Evolutionary conservation across 2,329 filamentous ascomycete species (phyloP).

Genomic region (Colletotrichum liriopes): DNA sequence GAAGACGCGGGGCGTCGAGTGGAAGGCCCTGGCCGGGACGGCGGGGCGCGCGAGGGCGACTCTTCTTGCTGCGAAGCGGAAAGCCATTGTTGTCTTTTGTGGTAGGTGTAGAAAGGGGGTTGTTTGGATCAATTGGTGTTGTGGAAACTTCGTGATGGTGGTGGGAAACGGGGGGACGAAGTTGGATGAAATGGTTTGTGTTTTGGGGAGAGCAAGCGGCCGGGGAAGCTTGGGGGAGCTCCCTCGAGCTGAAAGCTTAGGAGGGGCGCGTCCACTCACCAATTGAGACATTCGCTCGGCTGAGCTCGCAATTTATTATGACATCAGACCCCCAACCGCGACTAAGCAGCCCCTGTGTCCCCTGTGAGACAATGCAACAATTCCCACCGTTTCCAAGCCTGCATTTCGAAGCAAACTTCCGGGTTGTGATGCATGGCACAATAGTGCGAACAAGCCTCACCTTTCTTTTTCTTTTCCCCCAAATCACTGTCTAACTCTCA

Average conservation of each 20-base stretch:
- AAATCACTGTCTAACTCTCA: conserved; percentile 1
- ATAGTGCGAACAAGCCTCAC: conserved; percentile 20
- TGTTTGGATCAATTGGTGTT: conserved; percentile 8
- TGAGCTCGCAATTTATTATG: conserved; percentile 34
- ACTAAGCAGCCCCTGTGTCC: not conserved
- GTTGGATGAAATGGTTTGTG: conserved; percentile 8
- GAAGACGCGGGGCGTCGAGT: conserved; percentile 72
- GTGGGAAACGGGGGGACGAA: not conserved
- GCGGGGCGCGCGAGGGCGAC: conserved; percentile 51
- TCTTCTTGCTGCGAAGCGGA: conserved; percentile 55
- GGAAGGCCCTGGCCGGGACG: conserved; percentile 67
- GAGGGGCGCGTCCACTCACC: conserved; percentile 16
- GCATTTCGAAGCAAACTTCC: conserved; percentile 6
- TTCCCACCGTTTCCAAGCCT: conserved; percentile 1
- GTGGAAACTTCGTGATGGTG: not conserved
- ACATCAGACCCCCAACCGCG: conserved; percentile 32
- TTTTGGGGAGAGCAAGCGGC: not conserved
- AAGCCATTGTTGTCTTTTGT: conserved; percentile 51
- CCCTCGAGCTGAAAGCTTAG: conserved; percentile 31
- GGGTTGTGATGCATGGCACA: conserved; percentile 3
- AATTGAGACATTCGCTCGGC: conserved; percentile 39
- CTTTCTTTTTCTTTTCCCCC: conserved; percentile 34
- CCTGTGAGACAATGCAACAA: conserved; percentile 28
- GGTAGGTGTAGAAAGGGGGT: conserved; percentile 1
- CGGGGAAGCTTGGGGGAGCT: conserved; percentile 15